A percentile compares a stretch with the other conserved stretches of the same genome.
phyloP scores from a whole-genome alignment of 805 yeast genomes.

The Saturnispora mendoncae region DNA sequence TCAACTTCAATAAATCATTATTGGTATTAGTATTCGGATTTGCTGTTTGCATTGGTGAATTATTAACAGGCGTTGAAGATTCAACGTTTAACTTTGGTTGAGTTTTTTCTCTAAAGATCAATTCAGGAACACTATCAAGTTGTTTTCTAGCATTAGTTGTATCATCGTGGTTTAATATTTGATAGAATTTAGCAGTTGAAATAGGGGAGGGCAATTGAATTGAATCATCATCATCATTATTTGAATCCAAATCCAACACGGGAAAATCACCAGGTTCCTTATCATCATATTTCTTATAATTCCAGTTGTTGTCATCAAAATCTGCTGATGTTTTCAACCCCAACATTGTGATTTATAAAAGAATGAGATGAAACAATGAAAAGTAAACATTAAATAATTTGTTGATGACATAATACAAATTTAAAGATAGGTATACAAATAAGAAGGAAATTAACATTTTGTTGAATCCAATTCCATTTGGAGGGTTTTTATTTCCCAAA shows the following conservation, averaged over 20 bases:
- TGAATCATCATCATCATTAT: slow-evolving; percentile 3
- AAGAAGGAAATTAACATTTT: not conserved
- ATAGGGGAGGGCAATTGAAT: slow-evolving; percentile 3
- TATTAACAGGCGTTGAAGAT: slow-evolving; percentile 4
- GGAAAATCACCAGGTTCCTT: slow-evolving; percentile 11
- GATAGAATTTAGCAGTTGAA: not conserved
- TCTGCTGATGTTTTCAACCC: not conserved
- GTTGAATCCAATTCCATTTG: not conserved
- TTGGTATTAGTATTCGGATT: not conserved
- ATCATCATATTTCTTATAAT: slow-evolving; percentile 10
- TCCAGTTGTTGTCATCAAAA: slow-evolving; percentile 9
- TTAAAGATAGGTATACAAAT: not conserved
- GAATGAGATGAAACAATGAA: not conserved
- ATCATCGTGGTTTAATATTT: slow-evolving; percentile 1
- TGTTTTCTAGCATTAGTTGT: not conserved
- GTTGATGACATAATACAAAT: no score
- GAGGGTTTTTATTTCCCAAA: slow-evolving; percentile 24
- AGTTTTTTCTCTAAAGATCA: slow-evolving; percentile 2
- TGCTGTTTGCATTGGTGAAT: slow-evolving; percentile 1
- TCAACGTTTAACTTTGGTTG: not conserved
- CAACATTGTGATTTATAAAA: not conserved
- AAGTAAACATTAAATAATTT: no score
- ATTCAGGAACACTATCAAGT: not conserved
- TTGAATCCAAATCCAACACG: slow-evolving; percentile 6
- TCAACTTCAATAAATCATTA: no score